Conservation (phyloP, 257 asterid species). For the Jacaranda mimosifolia region DNA sequence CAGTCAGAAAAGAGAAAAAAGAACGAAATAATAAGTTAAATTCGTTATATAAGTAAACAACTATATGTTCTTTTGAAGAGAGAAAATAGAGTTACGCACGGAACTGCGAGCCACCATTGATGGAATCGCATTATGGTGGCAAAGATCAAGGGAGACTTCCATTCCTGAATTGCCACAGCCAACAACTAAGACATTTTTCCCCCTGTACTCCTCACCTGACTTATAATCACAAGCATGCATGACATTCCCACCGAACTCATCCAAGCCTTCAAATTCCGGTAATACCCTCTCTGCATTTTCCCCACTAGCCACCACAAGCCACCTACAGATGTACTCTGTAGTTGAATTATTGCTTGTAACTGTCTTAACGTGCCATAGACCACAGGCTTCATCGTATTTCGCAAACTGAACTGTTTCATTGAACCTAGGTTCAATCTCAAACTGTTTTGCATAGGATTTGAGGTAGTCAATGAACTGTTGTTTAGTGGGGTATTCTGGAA, state of each 20-base stretch:
- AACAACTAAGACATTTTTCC: constrained; percentile 68
- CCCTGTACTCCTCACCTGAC: constrained; percentile 62
- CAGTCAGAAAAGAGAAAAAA: not conserved
- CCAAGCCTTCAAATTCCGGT: constrained; percentile 70
- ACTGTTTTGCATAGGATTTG: constrained; percentile 56
- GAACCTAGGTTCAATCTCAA: constrained; percentile 69
- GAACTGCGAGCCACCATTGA: constrained; percentile 83
- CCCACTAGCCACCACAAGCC: constrained; percentile 87
- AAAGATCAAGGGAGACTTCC: constrained; percentile 90
- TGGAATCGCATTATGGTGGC: constrained; percentile 69
- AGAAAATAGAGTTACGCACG: constrained; percentile 48
- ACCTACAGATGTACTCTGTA: constrained; percentile 71
- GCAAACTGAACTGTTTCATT: constrained; percentile 74
- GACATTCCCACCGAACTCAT: constrained; percentile 65
- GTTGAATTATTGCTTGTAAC: constrained; percentile 30
- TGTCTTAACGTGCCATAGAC: constrained; percentile 74
- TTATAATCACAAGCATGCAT: constrained; percentile 81
- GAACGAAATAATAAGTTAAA: too few species aligned
- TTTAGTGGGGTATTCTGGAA: constrained; percentile 74
- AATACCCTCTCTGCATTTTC: constrained; percentile 76
- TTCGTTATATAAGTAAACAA: not conserved
- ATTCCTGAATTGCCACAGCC: constrained; percentile 89
- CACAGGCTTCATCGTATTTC: constrained; percentile 66
- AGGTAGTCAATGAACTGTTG: constrained; percentile 74
- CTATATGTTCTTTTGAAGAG: not conserved